A percentile compares a stretch with the other conserved stretches of the same genome.
These are phyloP conservation scores for Raddia guianensis DNA, from an alignment of 176 grass and related monocot genomes.

Conservation along the genomic window DNA sequence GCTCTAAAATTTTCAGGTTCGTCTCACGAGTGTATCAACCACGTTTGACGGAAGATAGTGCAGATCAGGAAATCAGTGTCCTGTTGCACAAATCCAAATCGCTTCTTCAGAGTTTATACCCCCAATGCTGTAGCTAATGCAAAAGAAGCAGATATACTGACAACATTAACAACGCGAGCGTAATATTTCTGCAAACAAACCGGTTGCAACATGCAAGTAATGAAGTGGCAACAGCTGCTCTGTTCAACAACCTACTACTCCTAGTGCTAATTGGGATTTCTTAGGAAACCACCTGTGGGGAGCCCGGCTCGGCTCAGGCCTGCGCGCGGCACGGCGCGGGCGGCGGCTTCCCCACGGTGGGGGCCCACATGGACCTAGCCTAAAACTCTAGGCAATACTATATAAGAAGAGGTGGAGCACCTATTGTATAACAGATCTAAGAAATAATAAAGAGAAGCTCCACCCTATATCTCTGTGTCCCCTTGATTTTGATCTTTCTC, in stretches of 20 bases:
- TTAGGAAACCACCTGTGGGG: too few species aligned
- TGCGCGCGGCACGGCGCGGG: too few species aligned
- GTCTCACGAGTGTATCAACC: not conserved
- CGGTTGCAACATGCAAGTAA: slow-evolving; percentile 9
- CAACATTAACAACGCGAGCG: not conserved
- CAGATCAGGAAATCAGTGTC: not conserved
- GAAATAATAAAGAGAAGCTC: too few species aligned
- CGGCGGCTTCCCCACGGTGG: too few species aligned
- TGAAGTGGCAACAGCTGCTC: not conserved
- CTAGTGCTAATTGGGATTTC: slow-evolving; percentile 32
- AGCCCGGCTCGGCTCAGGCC: too few species aligned
- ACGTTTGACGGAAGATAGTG: not conserved
- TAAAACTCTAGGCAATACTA: too few species aligned
- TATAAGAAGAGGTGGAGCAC: too few species aligned
- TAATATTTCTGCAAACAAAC: not conserved
- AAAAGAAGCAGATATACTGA: not conserved
- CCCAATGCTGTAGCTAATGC: not conserved
- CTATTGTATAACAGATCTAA: too few species aligned
- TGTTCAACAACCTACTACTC: not conserved
- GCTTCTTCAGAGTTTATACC: not conserved
- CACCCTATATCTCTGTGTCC: too few species aligned
- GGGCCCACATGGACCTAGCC: too few species aligned
- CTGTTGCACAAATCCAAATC: not conserved
- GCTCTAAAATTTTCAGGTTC: too few species aligned
- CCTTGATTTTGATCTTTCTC: too few species aligned